Evolutionary conservation across 2,329 filamentous ascomycete genomes (phyloP).

Genomic region (Gremmenia infestans): DNA sequence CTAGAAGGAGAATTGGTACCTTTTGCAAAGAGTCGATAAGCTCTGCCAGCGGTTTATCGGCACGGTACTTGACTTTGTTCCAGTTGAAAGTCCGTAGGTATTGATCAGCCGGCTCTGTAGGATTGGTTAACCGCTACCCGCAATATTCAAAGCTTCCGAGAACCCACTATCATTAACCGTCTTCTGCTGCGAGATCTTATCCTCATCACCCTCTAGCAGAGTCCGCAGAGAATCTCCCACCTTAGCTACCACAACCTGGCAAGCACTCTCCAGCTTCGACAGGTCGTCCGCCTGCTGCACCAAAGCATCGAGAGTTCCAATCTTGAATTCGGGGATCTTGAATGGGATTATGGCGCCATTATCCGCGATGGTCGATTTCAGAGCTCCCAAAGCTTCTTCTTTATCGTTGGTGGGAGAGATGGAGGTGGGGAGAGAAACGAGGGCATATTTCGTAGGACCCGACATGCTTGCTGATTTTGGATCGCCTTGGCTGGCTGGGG

Average conservation of each 20-base stretch:
- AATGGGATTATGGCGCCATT: constrained; percentile 74
- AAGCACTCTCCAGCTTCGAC: constrained; percentile 75
- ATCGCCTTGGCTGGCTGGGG: constrained; percentile 3
- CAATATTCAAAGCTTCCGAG: neutral
- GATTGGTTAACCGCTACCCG: constrained; percentile 9
- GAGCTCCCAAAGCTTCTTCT: constrained; percentile 73
- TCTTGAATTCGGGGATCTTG: constrained; percentile 89
- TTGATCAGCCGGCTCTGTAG: constrained; percentile 84
- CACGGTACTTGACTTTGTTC: constrained; percentile 97
- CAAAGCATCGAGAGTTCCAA: constrained; percentile 89
- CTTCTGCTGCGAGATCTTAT: constrained; percentile 68
- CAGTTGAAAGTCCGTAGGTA: constrained; percentile 86
- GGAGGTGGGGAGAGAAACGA: constrained; percentile 84
- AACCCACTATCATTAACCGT: constrained; percentile 76
- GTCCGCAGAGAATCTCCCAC: constrained; percentile 43
- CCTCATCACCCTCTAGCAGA: constrained; percentile 32
- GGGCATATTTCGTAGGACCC: constrained; percentile 60
- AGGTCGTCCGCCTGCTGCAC: constrained; percentile 96
- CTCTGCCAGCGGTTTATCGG: constrained; percentile 84
- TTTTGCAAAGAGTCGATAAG: constrained; percentile 85
- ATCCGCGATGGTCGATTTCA: constrained; percentile 70
- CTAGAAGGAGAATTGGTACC: constrained; percentile 39
- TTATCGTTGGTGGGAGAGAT: constrained; percentile 76
- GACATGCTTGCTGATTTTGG: constrained; percentile 26
- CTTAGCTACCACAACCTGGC: constrained; percentile 79